phyloP scores from a whole-genome alignment of 148 eudicot species.

The Suaeda aralocaspica region DNA sequence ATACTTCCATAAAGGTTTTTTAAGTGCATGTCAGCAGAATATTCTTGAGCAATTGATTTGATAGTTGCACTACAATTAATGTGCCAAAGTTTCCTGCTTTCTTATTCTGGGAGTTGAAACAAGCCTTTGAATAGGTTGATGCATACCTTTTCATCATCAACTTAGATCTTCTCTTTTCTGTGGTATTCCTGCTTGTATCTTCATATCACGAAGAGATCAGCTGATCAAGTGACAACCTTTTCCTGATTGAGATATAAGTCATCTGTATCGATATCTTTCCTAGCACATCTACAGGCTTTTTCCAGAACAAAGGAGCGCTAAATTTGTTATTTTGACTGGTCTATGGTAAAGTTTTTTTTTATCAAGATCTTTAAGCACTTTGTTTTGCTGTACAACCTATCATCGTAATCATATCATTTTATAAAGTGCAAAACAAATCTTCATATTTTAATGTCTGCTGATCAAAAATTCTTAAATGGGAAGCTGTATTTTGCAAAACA shows the following conservation, averaged over 20 bases:
- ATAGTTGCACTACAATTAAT: not conserved
- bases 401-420: not conserved
- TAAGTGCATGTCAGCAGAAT: constrained; percentile 4
- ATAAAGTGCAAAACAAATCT: not conserved
- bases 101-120: not conserved
- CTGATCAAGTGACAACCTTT: not conserved
- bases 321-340: not conserved
- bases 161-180: not conserved
- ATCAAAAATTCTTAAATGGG: not conserved
- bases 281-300: not conserved
- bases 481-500: not conserved
- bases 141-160: not conserved
- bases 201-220: not conserved
- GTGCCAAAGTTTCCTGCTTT: not conserved
- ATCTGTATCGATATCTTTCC: not conserved
- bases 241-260: not conserved
- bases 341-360: not conserved
- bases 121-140: not conserved
- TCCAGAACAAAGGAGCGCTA: not conserved
- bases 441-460: not conserved
- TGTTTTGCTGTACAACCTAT: not conserved
- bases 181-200: not conserved
- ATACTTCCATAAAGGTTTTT: constrained; percentile 16
- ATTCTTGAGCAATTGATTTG: constrained; percentile 6
- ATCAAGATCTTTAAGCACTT: not conserved